Percentiles rank a stretch among this genome's conserved stretches.
These are phyloP conservation scores for Cochlearia excelsa DNA, from an alignment of 345 rosid species.

Conservation along the genomic window DNA sequence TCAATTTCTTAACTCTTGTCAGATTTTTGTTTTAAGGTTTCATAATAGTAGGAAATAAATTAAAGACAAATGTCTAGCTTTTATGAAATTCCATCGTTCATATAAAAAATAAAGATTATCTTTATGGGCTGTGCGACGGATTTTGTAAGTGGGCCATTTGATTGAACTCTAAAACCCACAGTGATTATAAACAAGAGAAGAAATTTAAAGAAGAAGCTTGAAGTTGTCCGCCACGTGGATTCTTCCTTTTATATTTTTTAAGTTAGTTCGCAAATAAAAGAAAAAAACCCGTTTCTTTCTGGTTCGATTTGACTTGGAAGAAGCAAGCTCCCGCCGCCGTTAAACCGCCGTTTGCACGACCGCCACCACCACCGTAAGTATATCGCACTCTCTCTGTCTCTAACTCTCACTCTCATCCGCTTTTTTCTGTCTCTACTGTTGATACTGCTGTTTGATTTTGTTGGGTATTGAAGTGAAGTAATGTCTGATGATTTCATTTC, in stretches of 20 bases:
- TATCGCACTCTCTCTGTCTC: background rate
- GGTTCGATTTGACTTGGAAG: conserved; percentile 26
- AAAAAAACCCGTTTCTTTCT: conserved; percentile 30
- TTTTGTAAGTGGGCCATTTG: conserved; percentile 19
- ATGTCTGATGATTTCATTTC: conserved; percentile 17
- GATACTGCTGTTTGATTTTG: background rate
- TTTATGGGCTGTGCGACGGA: background rate
- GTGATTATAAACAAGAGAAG: background rate
- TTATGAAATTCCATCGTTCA: too few relatives aligned
- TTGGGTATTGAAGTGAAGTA: conserved; percentile 4
- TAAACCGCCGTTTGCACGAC: conserved; percentile 12
- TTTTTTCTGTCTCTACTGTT: background rate
- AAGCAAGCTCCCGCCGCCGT: conserved; percentile 36
- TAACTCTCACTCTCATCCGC: background rate
- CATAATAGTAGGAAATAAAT: too few relatives aligned
- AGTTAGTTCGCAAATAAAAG: background rate
- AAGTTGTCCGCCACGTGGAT: conserved; percentile 27
- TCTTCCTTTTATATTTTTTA: too few relatives aligned
- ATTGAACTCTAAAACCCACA: conserved; percentile 15
- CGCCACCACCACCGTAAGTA: conserved; percentile 19
- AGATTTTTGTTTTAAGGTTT: too few relatives aligned
- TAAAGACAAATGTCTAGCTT: too few relatives aligned
- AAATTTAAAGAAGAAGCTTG: background rate
- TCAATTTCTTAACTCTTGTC: too few relatives aligned
- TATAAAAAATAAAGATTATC: too few relatives aligned